Percentiles rank a stretch among this genome's conserved stretches.
phyloP scores from a whole-genome alignment of 2,329 filamentous ascomycete species.

The Aspergillus candidus region DNA sequence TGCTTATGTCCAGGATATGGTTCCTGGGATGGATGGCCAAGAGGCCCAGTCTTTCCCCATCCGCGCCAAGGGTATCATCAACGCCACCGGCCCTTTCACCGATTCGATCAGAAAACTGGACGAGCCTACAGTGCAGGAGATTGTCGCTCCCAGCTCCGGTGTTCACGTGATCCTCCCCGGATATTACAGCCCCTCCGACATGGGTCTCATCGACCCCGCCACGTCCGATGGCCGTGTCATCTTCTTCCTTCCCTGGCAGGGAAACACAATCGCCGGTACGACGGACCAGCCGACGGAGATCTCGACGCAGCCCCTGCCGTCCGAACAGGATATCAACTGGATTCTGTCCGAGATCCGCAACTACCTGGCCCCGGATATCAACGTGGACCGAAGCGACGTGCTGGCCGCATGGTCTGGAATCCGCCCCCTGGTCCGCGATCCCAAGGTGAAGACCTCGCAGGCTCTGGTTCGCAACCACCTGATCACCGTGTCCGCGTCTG shows the following conservation, averaged over 20 bases:
- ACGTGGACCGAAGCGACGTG: constrained; percentile 78
- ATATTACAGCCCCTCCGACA: constrained; percentile 77
- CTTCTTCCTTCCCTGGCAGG: constrained; percentile 91
- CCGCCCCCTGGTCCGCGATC: constrained; percentile 77
- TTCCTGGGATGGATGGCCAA: constrained; percentile 60
- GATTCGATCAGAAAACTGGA: constrained; percentile 84
- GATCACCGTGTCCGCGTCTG: constrained; percentile 70
- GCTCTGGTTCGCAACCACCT: constrained; percentile 84
- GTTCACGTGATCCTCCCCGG: constrained; percentile 82
- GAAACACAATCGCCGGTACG: constrained; percentile 84
- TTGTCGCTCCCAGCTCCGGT: constrained; percentile 78
- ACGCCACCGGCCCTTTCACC: constrained; percentile 82
- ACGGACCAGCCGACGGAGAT: constrained; percentile 74
- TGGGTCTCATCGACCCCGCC: constrained; percentile 80
- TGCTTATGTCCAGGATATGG: constrained; percentile 64
- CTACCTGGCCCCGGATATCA: constrained; percentile 78
- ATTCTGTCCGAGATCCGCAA: constrained; percentile 77
- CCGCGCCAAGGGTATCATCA: constrained; percentile 74
- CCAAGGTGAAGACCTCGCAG: constrained; percentile 77
- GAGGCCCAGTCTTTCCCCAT: constrained; percentile 60
- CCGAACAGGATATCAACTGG: constrained; percentile 81
- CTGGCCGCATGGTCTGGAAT: constrained; percentile 87
- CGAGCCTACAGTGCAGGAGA: constrained; percentile 63
- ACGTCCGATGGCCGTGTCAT: constrained; percentile 86
- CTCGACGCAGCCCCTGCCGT: constrained; percentile 65